Evolutionary conservation across 2,329 filamentous ascomycete species (phyloP), one percentile per base, ranked within the genome.

Genomic region (Hysterium pulicare): DNA sequence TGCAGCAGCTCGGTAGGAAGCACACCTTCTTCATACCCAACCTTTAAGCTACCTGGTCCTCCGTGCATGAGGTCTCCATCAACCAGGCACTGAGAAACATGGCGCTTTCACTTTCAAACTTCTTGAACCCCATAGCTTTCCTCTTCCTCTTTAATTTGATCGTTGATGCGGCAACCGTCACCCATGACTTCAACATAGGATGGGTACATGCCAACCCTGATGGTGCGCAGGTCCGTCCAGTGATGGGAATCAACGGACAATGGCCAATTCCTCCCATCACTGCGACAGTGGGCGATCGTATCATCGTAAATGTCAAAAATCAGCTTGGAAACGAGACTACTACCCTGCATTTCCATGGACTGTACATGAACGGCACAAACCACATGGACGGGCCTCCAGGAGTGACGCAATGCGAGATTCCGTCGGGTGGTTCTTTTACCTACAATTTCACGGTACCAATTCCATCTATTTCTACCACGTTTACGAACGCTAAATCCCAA

Each of bases 361-460:
- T 91, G 48, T 88, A 81, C 57, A 85, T 89, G 58, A 87, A 87
- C 51, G 84, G 84, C 9, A 86, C 84, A 0, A 87, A 81, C 45
- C 75, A 75, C 43, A 87, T 88, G 82, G 86, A 91, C 55, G 87
- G 86, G 0, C 77, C 84, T 1, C 72, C 80, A 0, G 83, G 79
- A 26, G 74, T 87, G 4, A 83, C 78, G 0, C 84, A 68, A 38
- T 67, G 64, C 23, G 52, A 47, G 0, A 83, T 89, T 35, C 73
- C 79, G 0, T 81, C 84, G 0, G 80, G 79, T 1, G 67, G 72
- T 2, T 78, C 71, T 1, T 84, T 85, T 48, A 81, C 75, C 0
- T 90, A 89, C 59, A 77, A 77, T 13, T 89, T 89, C 58, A 79
- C 78, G 0, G 75, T 85, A 54, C 38, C 42, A 64, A 38, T 62